Conservation (phyloP, 1,284 basidiomycete genomes). For the Leccinum huronense region DNA sequence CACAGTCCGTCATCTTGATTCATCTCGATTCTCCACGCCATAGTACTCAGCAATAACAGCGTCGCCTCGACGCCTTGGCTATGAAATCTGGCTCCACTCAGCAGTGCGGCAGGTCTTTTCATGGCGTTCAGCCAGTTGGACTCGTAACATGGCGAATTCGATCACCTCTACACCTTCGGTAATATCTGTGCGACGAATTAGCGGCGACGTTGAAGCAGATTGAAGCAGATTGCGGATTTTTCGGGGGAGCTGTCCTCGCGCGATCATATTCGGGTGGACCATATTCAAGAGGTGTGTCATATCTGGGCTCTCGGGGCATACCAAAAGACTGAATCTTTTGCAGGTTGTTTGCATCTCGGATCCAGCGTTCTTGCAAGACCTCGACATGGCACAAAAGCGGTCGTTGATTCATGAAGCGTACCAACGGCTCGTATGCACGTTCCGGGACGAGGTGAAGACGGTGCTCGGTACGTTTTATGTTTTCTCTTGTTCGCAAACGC, state of each 20-base stretch:
- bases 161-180: too few species aligned
- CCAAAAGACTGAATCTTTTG: not conserved
- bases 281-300: constrained; percentile 63
- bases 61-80: too few species aligned
- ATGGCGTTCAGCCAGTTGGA: too few species aligned
- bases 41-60: too few species aligned
- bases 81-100: too few species aligned
- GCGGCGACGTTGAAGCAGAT: constrained; percentile 60
- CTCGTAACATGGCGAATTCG: too few species aligned
- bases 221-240: constrained; percentile 69
- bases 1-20: too few species aligned
- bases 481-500: not conserved
- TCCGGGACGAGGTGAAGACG: constrained; percentile 49
- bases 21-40: too few species aligned
- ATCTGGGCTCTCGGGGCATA: not conserved
- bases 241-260: constrained; percentile 69
- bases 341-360: constrained; percentile 61
- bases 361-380: constrained; percentile 53
- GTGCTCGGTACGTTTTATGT: constrained; percentile 46
- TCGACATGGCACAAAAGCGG: constrained; percentile 68
- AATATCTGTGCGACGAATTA: constrained; percentile 54
- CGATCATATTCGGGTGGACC: constrained; percentile 68
- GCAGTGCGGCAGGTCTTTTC: too few species aligned
- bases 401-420: constrained; percentile 62
- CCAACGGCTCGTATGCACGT: constrained; percentile 44